These are phyloP conservation scores for Plectosphaerella plurivora DNA, from an alignment of 2,329 filamentous ascomycete genomes.

Conservation along the genomic window DNA sequence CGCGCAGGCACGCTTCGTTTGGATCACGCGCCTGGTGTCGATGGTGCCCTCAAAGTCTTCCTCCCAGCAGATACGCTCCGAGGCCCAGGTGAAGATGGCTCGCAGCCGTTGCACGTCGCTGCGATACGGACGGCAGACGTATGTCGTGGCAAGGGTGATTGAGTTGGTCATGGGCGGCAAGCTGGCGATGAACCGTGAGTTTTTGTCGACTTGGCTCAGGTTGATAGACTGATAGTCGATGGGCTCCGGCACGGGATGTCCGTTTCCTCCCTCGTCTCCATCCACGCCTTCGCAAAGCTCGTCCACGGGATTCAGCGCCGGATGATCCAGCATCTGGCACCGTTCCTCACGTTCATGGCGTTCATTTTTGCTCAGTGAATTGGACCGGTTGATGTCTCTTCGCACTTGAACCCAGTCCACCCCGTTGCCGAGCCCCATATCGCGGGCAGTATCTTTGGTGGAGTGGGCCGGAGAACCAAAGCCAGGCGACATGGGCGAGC, in stretches of 20 bases:
- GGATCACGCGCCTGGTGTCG: constrained; percentile 79
- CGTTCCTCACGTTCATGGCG: constrained; percentile 78
- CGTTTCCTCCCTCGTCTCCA: constrained; percentile 85
- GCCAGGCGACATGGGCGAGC: constrained; percentile 41
- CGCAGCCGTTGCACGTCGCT: constrained; percentile 90
- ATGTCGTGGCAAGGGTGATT: constrained; percentile 78
- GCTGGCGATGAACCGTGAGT: constrained; percentile 81
- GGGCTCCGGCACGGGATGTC: constrained; percentile 74
- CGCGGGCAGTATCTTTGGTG: constrained; percentile 53
- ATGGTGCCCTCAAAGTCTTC: constrained; percentile 85
- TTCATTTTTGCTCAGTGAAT: constrained; percentile 87
- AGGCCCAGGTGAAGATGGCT: constrained; percentile 95
- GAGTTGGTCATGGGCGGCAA: constrained; percentile 80
- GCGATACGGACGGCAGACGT: constrained; percentile 88
- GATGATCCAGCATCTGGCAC: constrained; percentile 91
- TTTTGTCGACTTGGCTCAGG: constrained; percentile 88
- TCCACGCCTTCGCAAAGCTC: constrained; percentile 80
- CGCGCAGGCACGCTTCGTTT: constrained; percentile 76
- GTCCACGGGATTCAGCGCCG: constrained; percentile 83
- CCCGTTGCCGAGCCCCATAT: constrained; percentile 61
- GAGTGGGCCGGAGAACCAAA: constrained; percentile 18
- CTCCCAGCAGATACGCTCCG: constrained; percentile 94
- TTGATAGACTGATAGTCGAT: constrained; percentile 79
- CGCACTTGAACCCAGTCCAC: constrained; percentile 97
- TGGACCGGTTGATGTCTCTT: constrained; percentile 91